These are phyloP conservation scores for Macrocybe sp. DNA, from an alignment of 1,284 basidiomycete species.

Conservation along the genomic window DNA sequence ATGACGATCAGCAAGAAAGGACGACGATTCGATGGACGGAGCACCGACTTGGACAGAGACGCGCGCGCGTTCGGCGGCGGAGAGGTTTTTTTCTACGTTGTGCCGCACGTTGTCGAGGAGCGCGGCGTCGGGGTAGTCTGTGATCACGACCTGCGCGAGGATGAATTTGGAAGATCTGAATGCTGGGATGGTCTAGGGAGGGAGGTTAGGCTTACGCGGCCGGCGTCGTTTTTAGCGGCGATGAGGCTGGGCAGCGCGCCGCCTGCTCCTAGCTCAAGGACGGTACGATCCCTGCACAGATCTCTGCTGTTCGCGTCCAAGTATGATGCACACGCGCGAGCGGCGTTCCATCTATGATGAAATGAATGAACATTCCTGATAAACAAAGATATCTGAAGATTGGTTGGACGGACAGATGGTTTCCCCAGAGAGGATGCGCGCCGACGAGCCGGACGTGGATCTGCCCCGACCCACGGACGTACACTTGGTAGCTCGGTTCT, in stretches of 20 bases:
- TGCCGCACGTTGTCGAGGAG: slow-evolving; percentile 76
- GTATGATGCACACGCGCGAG: slow-evolving; percentile 69
- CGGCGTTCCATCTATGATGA: slow-evolving; percentile 76
- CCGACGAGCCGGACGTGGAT: slow-evolving; percentile 79
- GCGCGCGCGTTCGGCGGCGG: slow-evolving; percentile 18
- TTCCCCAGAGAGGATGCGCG: slow-evolving; percentile 87
- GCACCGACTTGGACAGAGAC: slow-evolving; percentile 47
- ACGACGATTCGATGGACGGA: background rate
- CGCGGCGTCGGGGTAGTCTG: slow-evolving; percentile 86
- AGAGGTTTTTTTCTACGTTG: slow-evolving; percentile 66
- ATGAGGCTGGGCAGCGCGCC: slow-evolving; percentile 86
- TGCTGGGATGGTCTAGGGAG: background rate
- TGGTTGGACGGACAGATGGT: slow-evolving; percentile 62
- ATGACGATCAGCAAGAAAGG: background rate
- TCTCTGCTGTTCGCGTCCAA: slow-evolving; percentile 50
- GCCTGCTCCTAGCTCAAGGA: slow-evolving; percentile 92
- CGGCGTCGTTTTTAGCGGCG: slow-evolving; percentile 63
- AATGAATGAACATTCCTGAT: background rate
- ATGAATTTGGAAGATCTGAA: background rate
- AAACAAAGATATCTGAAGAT: background rate
- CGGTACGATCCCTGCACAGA: slow-evolving; percentile 38
- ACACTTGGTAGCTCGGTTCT: slow-evolving; percentile 46
- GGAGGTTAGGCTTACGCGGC: slow-evolving; percentile 33
- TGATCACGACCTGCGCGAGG: slow-evolving; percentile 64
- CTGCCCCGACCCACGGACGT: slow-evolving; percentile 20